Evolutionary conservation across 1,284 basidiomycete genomes (phyloP), one percentile per base, ranked within the genome.

Genomic region (Fomitiporia mediterranea): DNA sequence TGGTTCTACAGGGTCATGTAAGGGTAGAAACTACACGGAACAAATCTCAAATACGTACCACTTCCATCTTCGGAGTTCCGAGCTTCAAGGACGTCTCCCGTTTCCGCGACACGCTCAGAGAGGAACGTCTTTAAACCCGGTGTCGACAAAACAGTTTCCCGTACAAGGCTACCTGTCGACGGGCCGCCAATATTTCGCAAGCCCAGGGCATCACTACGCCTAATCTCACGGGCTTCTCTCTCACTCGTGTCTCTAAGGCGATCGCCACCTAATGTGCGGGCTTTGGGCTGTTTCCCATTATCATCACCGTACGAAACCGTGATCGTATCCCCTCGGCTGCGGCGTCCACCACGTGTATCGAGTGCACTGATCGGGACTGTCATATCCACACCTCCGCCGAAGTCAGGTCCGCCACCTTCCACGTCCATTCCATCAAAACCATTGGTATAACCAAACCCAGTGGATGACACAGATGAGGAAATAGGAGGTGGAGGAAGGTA

Each of bases 231-330:
- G 9, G 46, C 55, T 28, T 60, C 54, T 37, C 78, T 79, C 32
- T 80, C 67, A 13, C 74, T 72, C 35, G 66, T 63, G 51, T 82
- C 83, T 57, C 83, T 72, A 2, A 74, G 69, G 37, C 81, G 70
- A 62, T 88, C 86, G 0, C 88, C 88, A 23, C 91, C 91, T 7
- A 93, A 72, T 13, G 89, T 91, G 39, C 81, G 69, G 25, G 80
- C 67, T 63, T 82, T 80, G 43, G 75, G 71, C 38, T 62, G 65
- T 46, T 61, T 61, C 65, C 78, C 61, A 59, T 72, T 68, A 38
- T 83, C 81, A 27, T 66, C 64, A n/a, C 73, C 62, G 73, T 74
- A 61, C 79, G 55, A 32, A 6, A 84, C 59, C 78, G 73, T 67
- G 81, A 85, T 51, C 77, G 72, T 65, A 51, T 57, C 44, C 57